Conservation (phyloP, 2,329 filamentous ascomycete genomes). For the Botrytis porri region DNA sequence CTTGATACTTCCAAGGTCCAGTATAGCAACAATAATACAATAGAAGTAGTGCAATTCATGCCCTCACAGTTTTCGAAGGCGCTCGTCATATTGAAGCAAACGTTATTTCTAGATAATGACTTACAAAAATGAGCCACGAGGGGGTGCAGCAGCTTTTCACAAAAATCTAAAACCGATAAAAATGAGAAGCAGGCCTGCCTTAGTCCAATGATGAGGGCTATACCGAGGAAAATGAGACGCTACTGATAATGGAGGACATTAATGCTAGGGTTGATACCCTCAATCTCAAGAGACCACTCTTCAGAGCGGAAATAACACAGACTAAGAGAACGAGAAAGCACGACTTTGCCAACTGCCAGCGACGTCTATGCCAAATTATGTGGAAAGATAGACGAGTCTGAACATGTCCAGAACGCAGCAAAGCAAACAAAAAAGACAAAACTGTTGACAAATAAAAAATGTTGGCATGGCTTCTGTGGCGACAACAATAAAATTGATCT, state of each 20-base stretch:
- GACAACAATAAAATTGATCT: neutral
- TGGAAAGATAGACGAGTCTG: neutral
- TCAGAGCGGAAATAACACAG: neutral
- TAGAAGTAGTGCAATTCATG: neutral
- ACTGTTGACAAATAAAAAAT: neutral
- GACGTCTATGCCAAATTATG: neutral
- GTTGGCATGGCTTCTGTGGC: fast-evolving
- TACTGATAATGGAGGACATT: neutral
- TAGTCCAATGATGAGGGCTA: neutral
- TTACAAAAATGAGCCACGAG: neutral
- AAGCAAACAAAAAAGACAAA: neutral
- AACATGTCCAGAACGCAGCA: neutral
- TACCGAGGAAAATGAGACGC: neutral
- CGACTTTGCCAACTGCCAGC: neutral
- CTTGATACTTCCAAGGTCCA: neutral
- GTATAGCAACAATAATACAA: neutral
- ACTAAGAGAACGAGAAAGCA: neutral
- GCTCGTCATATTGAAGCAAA: neutral
- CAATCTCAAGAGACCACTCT: neutral
- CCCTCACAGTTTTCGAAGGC: neutral
- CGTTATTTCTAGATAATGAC: neutral
- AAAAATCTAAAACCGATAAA: neutral
- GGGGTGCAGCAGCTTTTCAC: neutral
- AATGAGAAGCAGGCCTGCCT: neutral
- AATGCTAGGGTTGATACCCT: neutral